Conservation (phyloP, 2,329 filamentous ascomycete species). For the Xylariaceae sp. region DNA sequence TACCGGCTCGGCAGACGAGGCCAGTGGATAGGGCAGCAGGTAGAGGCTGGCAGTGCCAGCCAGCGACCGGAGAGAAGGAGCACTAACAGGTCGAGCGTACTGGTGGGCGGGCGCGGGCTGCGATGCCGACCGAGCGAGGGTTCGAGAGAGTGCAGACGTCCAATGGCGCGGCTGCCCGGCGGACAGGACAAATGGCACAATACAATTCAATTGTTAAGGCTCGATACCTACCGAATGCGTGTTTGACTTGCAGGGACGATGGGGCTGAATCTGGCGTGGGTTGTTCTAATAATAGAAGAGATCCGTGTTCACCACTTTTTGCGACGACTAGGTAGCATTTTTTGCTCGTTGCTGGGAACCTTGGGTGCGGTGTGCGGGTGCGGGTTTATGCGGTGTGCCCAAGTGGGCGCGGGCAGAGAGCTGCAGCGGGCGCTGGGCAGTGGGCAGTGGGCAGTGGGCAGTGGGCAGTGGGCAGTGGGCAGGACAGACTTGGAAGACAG, state of each 20-base stretch:
- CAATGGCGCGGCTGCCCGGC: not conserved
- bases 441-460: no score
- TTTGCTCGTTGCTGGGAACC: slow-evolving; percentile 4
- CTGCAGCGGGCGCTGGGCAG: no score
- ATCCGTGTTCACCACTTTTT: slow-evolving; percentile 39
- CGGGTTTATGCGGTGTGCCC: slow-evolving; percentile 18
- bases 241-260: slow-evolving; percentile 38
- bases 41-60: no score
- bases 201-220: slow-evolving; percentile 13
- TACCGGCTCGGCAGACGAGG: no score
- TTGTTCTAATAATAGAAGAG: slow-evolving; percentile 50
- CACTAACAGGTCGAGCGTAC: not conserved
- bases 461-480: slow-evolving; percentile 15
- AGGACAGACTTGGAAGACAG: slow-evolving; percentile 3
- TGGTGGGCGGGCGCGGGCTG: not conserved
- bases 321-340: slow-evolving; percentile 20
- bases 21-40: no score
- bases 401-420: not conserved
- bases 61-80: not conserved
- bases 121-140: not conserved
- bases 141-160: not conserved
- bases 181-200: slow-evolving; percentile 1
- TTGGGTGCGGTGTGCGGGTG: slow-evolving; percentile 13
- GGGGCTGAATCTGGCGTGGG: slow-evolving; percentile 49
- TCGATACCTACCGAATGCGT: slow-evolving; percentile 12